These are phyloP conservation scores for Fusarium mexicanum DNA, from an alignment of 2,329 filamentous ascomycete species.

Conservation along the genomic window DNA sequence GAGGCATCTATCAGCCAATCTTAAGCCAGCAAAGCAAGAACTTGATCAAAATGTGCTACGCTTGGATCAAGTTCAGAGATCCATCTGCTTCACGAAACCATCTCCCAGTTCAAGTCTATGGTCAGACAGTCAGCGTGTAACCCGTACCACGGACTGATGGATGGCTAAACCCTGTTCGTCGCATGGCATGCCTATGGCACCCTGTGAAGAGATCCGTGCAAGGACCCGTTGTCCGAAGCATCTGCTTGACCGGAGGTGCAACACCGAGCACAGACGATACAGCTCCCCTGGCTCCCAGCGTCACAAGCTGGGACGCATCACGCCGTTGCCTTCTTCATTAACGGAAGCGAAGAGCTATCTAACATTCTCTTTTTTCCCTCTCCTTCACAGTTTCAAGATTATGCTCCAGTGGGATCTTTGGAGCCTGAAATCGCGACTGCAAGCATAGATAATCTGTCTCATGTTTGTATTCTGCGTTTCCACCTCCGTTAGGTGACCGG, in stretches of 20 bases:
- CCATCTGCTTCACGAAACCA: neutral
- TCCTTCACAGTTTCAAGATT: neutral
- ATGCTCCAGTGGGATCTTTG: neutral
- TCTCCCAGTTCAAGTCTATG: neutral
- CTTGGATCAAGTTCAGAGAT: neutral
- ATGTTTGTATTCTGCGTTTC: neutral
- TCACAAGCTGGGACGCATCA: constrained; percentile 18
- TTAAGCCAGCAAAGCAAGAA: neutral
- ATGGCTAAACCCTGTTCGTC: constrained; percentile 36
- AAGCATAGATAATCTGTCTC: neutral
- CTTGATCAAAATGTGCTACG: neutral
- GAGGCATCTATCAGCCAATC: neutral
- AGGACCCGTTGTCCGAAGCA: constrained; percentile 17
- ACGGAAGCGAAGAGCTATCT: neutral
- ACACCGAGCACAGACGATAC: constrained; percentile 27
- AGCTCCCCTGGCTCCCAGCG: neutral
- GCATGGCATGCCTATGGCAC: constrained; percentile 34
- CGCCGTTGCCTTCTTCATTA: constrained; percentile 8
- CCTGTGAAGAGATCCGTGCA: constrained; percentile 28
- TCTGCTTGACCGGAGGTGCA: constrained; percentile 26
- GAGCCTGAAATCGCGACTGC: neutral
- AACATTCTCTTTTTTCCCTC: constrained; percentile 8
- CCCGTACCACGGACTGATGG: constrained; percentile 31
- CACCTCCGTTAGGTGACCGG: neutral
- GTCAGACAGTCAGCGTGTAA: constrained; percentile 21